Evolutionary conservation across 768 basidiomycete genomes (phyloP), one percentile per base, ranked within the genome.

Genomic region (Naematelia encephala): DNA sequence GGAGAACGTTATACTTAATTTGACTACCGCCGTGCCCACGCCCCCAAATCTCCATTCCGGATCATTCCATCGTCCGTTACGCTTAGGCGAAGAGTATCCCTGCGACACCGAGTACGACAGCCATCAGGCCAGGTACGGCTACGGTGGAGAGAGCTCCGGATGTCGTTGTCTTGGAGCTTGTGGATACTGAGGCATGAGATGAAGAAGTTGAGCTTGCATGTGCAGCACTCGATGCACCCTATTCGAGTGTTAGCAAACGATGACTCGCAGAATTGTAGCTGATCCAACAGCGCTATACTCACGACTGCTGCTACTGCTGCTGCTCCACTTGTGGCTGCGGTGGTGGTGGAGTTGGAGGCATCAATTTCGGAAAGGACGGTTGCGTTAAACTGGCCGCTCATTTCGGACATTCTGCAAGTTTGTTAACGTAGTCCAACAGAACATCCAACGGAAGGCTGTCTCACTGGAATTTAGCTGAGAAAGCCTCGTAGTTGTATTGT

Each of bases 391-490:
- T 70, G 69, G 28, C 90, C 90, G 2, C 80, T 82, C 90, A 90
- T 90, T 57, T 81, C 78, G n/a, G 76, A 65, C 72, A 91, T 63
- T 5, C 87, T 89, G 28, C 16, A 29, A 42, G 46, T 62, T 62
- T 23, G 48, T 27, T 21, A 63, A 56, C 21, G 23, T 19, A 5
- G 14, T 10, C 12, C 8, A 16, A 12, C 3, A 29, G 26, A 54
- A 21, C 4, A 13, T 21, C 14, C n/a, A 23, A 19, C 13, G 51
- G 26, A 27, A n/a, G 21, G n/a, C 30, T 14, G 26, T 59, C 68
- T 63, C 70, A 90, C 89, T 79, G 79, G 80, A 90, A 91, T 67
- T 83, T 83, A 63, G 90, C 82, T 5, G 89, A 89, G 81, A 90
- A 93, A 0, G 88, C 84, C 62, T 86, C 79, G 46, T 82, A 83